Conservation (phyloP, 352 stramenopile species). For the Phytopythium kandeliae region DNA sequence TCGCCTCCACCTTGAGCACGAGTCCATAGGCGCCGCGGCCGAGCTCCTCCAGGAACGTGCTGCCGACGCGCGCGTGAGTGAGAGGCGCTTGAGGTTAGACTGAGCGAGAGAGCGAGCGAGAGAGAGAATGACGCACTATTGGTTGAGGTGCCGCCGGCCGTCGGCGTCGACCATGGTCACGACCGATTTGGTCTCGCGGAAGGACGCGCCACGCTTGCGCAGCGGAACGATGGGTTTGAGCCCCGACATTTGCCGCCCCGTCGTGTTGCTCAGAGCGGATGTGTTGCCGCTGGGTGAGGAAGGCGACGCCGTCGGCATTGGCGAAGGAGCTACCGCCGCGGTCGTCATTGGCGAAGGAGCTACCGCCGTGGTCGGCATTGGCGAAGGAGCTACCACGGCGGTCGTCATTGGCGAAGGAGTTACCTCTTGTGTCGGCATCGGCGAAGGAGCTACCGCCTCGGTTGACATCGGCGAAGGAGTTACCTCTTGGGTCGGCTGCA, state of each 20-base stretch:
- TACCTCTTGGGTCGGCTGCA: too few relatives aligned
- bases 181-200: constrained; percentile 59
- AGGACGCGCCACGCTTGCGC: constrained; percentile 61
- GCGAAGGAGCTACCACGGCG: neutral
- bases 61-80: constrained; percentile 6
- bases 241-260: constrained; percentile 19
- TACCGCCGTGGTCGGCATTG: too few relatives aligned
- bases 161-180: constrained; percentile 40
- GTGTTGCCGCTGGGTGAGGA: neutral
- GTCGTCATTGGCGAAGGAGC: too few relatives aligned
- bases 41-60: constrained; percentile 67
- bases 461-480: too few relatives aligned
- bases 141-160: constrained; percentile 55
- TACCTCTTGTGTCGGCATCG: too few relatives aligned
- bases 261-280: neutral
- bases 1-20: constrained; percentile 62
- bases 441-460: neutral
- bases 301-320: too few relatives aligned
- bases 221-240: constrained; percentile 53
- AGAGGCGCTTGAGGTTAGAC: too few relatives aligned
- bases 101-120: neutral
- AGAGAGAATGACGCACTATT: constrained; percentile 38
- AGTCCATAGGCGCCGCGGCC: constrained; percentile 69
- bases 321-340: too few relatives aligned
- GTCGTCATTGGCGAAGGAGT: too few relatives aligned